Percentiles rank a stretch among this genome's conserved stretches.
Evolutionary conservation across 1,284 basidiomycete genomes (phyloP).

Genomic region (Trametes sp.): DNA sequence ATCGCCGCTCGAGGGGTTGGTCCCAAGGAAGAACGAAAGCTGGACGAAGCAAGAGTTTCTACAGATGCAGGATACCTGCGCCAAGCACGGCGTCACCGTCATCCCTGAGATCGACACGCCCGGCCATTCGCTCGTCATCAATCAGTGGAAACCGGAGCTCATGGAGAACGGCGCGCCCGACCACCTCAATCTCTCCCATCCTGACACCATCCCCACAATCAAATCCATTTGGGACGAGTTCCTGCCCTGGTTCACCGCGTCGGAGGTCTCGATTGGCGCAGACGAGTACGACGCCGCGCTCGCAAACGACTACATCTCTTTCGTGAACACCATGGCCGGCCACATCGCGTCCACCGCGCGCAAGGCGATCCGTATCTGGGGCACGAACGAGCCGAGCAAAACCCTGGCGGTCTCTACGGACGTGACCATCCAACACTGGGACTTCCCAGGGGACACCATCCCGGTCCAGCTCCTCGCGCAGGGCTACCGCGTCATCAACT

Average conservation of each 20-base stretch:
- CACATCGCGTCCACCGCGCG: constrained; percentile 34
- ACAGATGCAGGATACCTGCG: constrained; percentile 33
- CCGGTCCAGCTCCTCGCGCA: constrained; percentile 39
- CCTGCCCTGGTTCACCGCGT: constrained; percentile 43
- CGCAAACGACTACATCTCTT: constrained; percentile 45
- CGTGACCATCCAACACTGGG: constrained; percentile 50
- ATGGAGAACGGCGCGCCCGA: constrained; percentile 41
- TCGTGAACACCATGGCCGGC: constrained; percentile 44
- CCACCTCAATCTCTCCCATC: constrained; percentile 45
- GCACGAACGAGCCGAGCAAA: constrained; percentile 43
- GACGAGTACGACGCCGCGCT: constrained; percentile 45
- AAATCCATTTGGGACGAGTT: constrained; percentile 44
- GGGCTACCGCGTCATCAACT: constrained; percentile 43
- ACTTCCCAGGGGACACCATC: constrained; percentile 45
- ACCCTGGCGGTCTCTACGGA: constrained; percentile 39
- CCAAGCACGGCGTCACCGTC: constrained; percentile 37
- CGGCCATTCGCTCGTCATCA: constrained; percentile 48
- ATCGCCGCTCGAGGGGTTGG: constrained; percentile 41
- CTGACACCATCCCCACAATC: constrained; percentile 42
- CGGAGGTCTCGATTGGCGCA: constrained; percentile 43
- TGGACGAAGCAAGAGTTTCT: constrained; percentile 35
- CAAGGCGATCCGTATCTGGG: constrained; percentile 45
- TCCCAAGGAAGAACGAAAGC: constrained; percentile 45
- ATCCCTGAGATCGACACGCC: constrained; percentile 50
- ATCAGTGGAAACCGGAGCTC: constrained; percentile 50